phyloP scores from a whole-genome alignment of 148 eudicot species.

The Arctostaphylos glauca region DNA sequence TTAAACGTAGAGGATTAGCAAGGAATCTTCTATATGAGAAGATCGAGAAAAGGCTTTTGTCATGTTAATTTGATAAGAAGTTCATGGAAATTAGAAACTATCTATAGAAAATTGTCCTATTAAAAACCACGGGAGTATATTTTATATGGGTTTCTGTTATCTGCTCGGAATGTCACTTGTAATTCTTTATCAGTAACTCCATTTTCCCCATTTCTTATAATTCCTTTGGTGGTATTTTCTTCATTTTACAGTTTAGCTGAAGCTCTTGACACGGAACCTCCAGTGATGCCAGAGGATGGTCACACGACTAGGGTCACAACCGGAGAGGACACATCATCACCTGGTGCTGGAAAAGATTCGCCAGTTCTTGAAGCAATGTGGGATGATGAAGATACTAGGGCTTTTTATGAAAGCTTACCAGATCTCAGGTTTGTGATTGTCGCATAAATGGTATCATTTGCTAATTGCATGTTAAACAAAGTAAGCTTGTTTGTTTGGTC shows the following conservation, averaged over 20 bases:
- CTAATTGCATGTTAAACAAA: not conserved
- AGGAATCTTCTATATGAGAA: not conserved
- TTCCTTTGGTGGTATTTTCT: not conserved
- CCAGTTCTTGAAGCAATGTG: conserved; percentile 76
- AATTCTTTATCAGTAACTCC: conserved; percentile 8
- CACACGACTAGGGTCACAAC: conserved; percentile 89
- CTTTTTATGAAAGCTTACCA: conserved; percentile 91
- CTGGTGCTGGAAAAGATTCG: conserved; percentile 67
- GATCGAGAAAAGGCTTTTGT: not conserved
- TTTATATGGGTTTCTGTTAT: not conserved
- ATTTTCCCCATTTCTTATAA: conserved; percentile 14
- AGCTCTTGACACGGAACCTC: conserved; percentile 96
- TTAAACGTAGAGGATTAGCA: not conserved
- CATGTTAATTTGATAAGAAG: not conserved
- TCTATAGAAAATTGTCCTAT: not conserved
- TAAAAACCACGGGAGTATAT: too few relatives aligned
- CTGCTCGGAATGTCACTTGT: not conserved
- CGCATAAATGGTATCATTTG: not conserved
- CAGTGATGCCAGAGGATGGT: conserved; percentile 95
- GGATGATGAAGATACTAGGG: conserved; percentile 97
- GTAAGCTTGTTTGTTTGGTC: not conserved
- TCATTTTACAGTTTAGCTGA: conserved; percentile 71
- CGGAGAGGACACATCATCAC: conserved; percentile 67
- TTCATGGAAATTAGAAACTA: not conserved
- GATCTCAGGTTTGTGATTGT: conserved; percentile 74